Evolutionary conservation across 2,329 filamentous ascomycete species (phyloP).

Genomic region (Cytospora piceicola): DNA sequence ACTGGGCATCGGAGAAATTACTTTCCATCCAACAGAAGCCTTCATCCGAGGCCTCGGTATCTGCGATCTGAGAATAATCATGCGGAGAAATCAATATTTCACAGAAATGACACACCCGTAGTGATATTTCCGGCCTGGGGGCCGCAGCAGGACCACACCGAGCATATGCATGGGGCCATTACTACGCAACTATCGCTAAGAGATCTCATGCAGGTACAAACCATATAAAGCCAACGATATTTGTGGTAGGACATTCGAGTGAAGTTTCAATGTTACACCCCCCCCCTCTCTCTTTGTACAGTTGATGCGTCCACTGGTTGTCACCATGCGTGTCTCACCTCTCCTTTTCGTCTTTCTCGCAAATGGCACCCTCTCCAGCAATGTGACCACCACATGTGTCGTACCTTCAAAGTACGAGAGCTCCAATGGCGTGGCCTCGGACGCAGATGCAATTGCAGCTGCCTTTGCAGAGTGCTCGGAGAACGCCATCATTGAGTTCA

Average conservation of each 20-base stretch:
- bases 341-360: neutral
- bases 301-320: too few species aligned
- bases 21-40: neutral
- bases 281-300: too few species aligned
- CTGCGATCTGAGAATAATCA: neutral
- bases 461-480: conserved; percentile 44
- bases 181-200: neutral
- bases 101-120: neutral
- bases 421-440: conserved; percentile 44
- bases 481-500: conserved; percentile 43
- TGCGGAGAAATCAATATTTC: neutral
- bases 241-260: neutral
- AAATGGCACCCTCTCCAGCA: neutral
- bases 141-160: neutral
- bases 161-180: neutral
- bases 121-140: neutral
- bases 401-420: conserved; percentile 31
- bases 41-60: neutral
- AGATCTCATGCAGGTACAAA: neutral
- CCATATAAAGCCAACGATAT: neutral
- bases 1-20: neutral
- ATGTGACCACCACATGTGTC: conserved; percentile 21
- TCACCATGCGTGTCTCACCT: neutral
- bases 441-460: conserved; percentile 44
- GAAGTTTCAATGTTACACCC: neutral